Base-by-base conservation (phyloP, 1,284 basidiomycete species). In the Cronartium quercuum region DNA sequence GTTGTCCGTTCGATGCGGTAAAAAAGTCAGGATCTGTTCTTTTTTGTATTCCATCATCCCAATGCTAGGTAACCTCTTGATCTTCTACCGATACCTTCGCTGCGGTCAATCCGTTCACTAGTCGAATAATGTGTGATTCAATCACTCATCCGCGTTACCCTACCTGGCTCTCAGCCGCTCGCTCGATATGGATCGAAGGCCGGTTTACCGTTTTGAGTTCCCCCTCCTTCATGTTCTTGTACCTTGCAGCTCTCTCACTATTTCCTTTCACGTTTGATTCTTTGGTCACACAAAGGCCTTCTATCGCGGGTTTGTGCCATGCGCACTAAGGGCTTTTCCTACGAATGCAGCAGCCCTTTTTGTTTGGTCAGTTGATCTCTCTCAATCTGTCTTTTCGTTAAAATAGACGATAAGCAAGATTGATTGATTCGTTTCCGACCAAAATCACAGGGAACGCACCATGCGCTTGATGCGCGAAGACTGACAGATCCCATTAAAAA, bases 1-100 rank as follows among this genome's bases (percentile, higher is more conserved):
- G 86, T 21, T 90, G 90, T 64, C 89, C 90, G 0, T 86, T 88
- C 37, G 90, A 92, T 81, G 89, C 89, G 78, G 83, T 90, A 76
- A 91, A 91, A 82, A 90, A 89, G 89, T 89, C 79, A 77, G 83
- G 80, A 64, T 34, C 66, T 70, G 68, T 62, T 42, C n/a, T 37
- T 69, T 76, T 21, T 74, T 3, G 21, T 34, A 12, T 40, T 10
- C 29, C 57, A n/a, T 60, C 24, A 18, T 15, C n/a, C 37, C 51
- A 24, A 44, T 12, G 7, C 64, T 44, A 12, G 10, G 13, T 41
- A 15, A 44, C 64, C 38, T 44, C 41, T 6, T 29, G 29, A 29
- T 29, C 2, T 1, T 29, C 29, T 29, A 2, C 29, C 2, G 29
- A 29, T 29, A 29, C 34, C 58, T 12, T 60, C 13, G 3, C 58